These are phyloP conservation scores for Zostera marina DNA, from an alignment of 116 monocot genomes.

Conservation along the genomic window DNA sequence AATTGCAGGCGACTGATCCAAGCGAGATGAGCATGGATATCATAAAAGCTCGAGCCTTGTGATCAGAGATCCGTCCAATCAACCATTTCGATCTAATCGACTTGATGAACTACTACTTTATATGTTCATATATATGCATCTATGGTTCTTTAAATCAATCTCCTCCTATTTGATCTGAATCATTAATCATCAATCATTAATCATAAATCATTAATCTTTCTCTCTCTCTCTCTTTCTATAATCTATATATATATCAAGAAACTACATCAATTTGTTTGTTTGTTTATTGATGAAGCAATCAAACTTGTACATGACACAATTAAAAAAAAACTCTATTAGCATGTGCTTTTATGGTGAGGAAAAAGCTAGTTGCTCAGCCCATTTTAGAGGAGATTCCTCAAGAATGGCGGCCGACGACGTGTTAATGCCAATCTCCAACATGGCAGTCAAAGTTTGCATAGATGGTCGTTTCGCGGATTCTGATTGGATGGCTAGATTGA, in stretches of 20 bases:
- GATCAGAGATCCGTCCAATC: not conserved
- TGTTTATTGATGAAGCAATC: too few relatives aligned
- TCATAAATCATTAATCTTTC: not conserved
- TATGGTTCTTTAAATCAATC: not conserved
- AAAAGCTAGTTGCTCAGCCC: constrained; percentile 64
- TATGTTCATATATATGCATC: not conserved
- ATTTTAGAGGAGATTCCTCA: constrained; percentile 56
- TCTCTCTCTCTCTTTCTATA: not conserved
- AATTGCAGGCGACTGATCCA: constrained; percentile 25
- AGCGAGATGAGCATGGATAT: constrained; percentile 25
- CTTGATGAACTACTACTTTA: too few relatives aligned
- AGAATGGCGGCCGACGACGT: constrained; percentile 36
- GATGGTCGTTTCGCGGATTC: constrained; percentile 66
- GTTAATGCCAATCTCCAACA: constrained; percentile 77
- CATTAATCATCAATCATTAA: not conserved
- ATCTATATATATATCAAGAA: not conserved
- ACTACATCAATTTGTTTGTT: too few relatives aligned
- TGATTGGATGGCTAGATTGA: constrained; percentile 50
- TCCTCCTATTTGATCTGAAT: not conserved
- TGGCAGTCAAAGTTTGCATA: constrained; percentile 51
- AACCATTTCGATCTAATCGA: not conserved
- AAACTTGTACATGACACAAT: not conserved
- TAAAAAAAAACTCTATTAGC: too few relatives aligned
- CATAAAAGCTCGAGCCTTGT: constrained; percentile 17
- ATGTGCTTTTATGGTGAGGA: constrained; percentile 5